Base-by-base conservation (phyloP, 495 filamentous ascomycete species). In the Trichoderma virens region DNA sequence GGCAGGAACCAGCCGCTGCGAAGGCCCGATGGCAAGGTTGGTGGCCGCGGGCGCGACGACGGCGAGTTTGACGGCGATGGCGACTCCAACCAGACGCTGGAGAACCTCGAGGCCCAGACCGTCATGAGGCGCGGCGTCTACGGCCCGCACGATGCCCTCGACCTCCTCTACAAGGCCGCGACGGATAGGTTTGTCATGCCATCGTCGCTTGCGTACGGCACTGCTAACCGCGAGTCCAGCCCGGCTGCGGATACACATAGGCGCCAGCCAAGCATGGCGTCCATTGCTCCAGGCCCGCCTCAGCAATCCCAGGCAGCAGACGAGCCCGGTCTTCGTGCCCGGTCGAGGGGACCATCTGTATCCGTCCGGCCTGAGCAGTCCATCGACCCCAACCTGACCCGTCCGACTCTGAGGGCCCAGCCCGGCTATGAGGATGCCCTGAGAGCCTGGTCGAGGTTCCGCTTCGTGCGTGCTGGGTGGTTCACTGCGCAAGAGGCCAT, bases 391-490 rank as follows among this genome's bases (percentile, higher is more conserved):
- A 74, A 74, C 63, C 67, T 77, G 23, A 70, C 62, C 18, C 71
- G 70, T 39, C 70, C 70, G 14, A 74, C 74, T n/a, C 65, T 64
- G 13, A 67, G 70, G 2, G 25, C 64, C 39, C 82, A 83, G 35
- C 78, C 75, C 8, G 82, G 82, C n/a, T 82, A 83, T 65, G 72
- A 78, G 38, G 86, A 90, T 65, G 91, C 91, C 6, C 72, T 97
- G 62, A 88, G 86, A 68, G 90, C 90, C 11, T 98, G 94, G 94
- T 87, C 89, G 11, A 83, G 90, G 67, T 87, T 95, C 69, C 86
- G 92, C 63, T 97, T 98, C 73, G 93, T 98, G 23, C 88, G 91
- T 61, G 92, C 91, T 8, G 94, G 94, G 25, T 98, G 94, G 94
- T 93, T 98, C 69, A 96, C 92, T 0, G 91, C 93, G 2, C 85